These are phyloP conservation scores for Conoideocrella luteorostrata DNA, from an alignment of 2,329 filamentous ascomycete species.

Conservation along the genomic window DNA sequence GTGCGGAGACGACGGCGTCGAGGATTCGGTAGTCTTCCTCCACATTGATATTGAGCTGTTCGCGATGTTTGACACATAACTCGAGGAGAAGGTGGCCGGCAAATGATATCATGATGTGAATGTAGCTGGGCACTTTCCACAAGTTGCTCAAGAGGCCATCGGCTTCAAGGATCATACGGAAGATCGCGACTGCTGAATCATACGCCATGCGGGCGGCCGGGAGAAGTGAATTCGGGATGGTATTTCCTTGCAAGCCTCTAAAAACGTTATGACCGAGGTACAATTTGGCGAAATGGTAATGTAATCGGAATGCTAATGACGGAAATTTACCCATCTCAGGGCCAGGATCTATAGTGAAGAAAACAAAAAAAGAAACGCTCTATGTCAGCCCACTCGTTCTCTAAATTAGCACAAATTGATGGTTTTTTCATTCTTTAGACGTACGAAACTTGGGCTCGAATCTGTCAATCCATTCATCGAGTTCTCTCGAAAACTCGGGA, in stretches of 20 bases:
- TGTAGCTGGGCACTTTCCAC: slow-evolving; percentile 3
- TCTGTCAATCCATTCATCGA: not conserved
- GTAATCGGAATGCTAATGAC: slow-evolving; percentile 1
- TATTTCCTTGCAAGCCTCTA: slow-evolving; percentile 1
- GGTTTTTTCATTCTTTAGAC: too few relatives aligned
- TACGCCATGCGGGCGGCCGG: slow-evolving; percentile 6
- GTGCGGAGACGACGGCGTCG: not conserved
- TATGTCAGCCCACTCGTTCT: too few relatives aligned
- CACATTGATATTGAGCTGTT: slow-evolving; percentile 5
- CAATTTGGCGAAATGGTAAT: slow-evolving; percentile 5
- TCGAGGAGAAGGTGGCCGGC: slow-evolving; percentile 9
- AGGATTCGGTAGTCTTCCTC: slow-evolving; percentile 4
- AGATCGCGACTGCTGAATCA: slow-evolving; percentile 1
- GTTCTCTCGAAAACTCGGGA: not conserved
- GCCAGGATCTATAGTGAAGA: not conserved
- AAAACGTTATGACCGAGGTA: slow-evolving; percentile 9
- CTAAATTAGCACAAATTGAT: too few relatives aligned
- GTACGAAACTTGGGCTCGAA: not conserved
- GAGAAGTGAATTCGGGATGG: not conserved
- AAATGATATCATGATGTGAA: slow-evolving; percentile 9
- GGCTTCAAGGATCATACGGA: slow-evolving; percentile 1
- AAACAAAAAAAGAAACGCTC: not conserved
- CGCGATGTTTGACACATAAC: slow-evolving; percentile 3
- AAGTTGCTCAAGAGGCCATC: not conserved
- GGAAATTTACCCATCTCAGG: slow-evolving; percentile 5